phyloP scores from a whole-genome alignment of 352 stramenopile genomes.

The Peronosclerospora sorghi region DNA sequence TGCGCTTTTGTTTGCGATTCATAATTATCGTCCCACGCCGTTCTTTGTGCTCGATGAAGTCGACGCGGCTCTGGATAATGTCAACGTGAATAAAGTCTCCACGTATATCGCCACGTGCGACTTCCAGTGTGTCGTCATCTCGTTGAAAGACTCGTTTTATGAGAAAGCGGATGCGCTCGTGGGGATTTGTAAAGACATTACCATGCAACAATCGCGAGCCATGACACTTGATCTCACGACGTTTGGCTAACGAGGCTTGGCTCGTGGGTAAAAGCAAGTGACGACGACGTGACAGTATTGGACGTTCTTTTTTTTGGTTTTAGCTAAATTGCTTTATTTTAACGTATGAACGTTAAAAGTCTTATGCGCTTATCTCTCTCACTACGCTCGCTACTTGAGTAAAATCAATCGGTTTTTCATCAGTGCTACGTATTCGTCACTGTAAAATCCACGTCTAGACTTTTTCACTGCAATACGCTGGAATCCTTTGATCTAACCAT shows the following conservation, averaged over 20 bases:
- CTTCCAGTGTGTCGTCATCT: conserved; percentile 98
- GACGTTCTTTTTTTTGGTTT: too few species aligned
- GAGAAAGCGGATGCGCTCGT: conserved; percentile 90
- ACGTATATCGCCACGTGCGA: conserved; percentile 93
- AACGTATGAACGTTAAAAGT: too few species aligned
- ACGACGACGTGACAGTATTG: too few species aligned
- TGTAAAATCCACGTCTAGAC: too few species aligned
- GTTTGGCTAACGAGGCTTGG: conserved; percentile 52
- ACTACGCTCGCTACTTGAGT: too few species aligned
- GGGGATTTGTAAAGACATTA: conserved; percentile 84
- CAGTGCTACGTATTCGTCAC: too few species aligned
- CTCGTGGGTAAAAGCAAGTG: too few species aligned
- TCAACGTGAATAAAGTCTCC: conserved; percentile 98
- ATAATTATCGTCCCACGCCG: conserved; percentile 91
- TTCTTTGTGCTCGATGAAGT: conserved; percentile 99
- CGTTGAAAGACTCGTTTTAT: conserved; percentile 97
- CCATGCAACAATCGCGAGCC: conserved; percentile 51
- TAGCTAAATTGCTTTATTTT: too few species aligned
- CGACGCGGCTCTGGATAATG: conserved; percentile 98
- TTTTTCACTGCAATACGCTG: too few species aligned
- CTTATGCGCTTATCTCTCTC: too few species aligned
- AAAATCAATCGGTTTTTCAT: too few species aligned
- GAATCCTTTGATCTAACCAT: too few species aligned
- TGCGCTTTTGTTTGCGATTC: conserved; percentile 97
- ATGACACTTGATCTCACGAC: conserved; percentile 77